phyloP scores from a whole-genome alignment of 1,284 basidiomycete genomes.

The Takashimella tepidaria region DNA sequence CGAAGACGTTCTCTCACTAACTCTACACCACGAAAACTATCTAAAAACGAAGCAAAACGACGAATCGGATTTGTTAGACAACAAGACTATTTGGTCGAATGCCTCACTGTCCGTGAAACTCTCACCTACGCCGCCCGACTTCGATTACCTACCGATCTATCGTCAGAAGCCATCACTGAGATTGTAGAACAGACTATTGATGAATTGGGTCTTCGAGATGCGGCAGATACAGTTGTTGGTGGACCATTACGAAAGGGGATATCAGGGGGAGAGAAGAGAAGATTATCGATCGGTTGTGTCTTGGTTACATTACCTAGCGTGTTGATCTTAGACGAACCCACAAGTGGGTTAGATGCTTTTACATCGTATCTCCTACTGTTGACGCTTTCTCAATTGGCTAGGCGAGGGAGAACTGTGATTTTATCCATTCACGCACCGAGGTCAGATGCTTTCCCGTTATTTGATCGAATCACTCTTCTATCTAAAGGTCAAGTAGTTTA shows the following conservation, averaged over 20 bases:
- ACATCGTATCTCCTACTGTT: conserved; percentile 53
- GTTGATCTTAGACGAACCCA: conserved; percentile 62
- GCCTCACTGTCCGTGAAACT: conserved; percentile 53
- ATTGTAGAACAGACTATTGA: conserved; percentile 55
- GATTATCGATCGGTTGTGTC: conserved; percentile 78
- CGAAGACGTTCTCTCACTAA: not conserved
- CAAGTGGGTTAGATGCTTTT: conserved; percentile 50
- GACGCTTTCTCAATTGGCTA: conserved; percentile 51
- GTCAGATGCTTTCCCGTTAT: conserved; percentile 53
- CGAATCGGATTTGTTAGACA: conserved; percentile 47
- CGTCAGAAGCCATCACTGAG: conserved; percentile 32
- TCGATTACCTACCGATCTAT: conserved; percentile 49
- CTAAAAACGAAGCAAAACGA: conserved; percentile 31
- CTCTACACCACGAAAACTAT: not conserved
- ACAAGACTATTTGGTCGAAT: conserved; percentile 46
- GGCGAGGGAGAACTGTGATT: conserved; percentile 52
- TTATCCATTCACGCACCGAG: conserved; percentile 55
- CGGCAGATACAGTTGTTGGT: conserved; percentile 52
- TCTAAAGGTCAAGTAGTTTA: conserved; percentile 52
- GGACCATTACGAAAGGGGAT: conserved; percentile 58
- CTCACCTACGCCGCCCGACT: conserved; percentile 52
- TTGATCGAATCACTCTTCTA: conserved; percentile 52
- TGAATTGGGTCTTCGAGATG: conserved; percentile 54
- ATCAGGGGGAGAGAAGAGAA: conserved; percentile 74
- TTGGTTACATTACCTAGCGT: conserved; percentile 74